These are phyloP conservation scores for Vaucheria bursata DNA, from an alignment of 352 stramenopile genomes.

Conservation along the genomic window DNA sequence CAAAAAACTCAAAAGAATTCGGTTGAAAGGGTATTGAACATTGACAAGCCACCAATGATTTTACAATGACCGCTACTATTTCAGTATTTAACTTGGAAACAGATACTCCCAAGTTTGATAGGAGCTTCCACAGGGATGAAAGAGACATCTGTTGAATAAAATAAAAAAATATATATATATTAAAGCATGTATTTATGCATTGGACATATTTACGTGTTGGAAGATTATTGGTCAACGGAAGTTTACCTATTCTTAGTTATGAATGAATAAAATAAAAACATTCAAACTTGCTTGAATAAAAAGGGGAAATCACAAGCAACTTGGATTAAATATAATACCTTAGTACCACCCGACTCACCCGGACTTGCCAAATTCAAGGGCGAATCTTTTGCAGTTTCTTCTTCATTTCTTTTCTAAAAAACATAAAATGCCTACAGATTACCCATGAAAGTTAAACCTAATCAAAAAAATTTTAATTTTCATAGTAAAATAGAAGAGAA, in stretches of 20 bases:
- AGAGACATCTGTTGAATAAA: conserved; percentile 34
- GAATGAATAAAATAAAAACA: no score
- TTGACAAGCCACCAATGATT: conserved; percentile 32
- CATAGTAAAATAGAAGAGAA: no score
- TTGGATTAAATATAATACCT: no score
- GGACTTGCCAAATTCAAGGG: conserved; percentile 12
- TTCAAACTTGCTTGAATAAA: no score
- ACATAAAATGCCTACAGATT: neutral
- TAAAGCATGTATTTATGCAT: no score
- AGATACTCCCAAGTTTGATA: conserved; percentile 6
- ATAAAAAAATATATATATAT: no score
- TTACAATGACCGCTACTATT: conserved; percentile 30
- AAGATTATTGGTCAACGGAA: no score
- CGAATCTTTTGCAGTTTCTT: conserved; percentile 15
- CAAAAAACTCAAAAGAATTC: conserved; percentile 73
- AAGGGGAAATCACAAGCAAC: no score
- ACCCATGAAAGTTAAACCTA: no score
- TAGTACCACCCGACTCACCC: conserved; percentile 24
- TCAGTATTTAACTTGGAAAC: conserved; percentile 11
- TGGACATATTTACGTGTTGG: no score
- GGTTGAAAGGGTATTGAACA: conserved; percentile 19
- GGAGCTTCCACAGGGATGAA: conserved; percentile 25
- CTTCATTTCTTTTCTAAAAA: conserved; percentile 20
- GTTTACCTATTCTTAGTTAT: no score
- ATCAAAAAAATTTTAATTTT: no score